Evolutionary conservation across 2,329 filamentous ascomycete genomes (phyloP).

Genomic region (Oidium heveae): DNA sequence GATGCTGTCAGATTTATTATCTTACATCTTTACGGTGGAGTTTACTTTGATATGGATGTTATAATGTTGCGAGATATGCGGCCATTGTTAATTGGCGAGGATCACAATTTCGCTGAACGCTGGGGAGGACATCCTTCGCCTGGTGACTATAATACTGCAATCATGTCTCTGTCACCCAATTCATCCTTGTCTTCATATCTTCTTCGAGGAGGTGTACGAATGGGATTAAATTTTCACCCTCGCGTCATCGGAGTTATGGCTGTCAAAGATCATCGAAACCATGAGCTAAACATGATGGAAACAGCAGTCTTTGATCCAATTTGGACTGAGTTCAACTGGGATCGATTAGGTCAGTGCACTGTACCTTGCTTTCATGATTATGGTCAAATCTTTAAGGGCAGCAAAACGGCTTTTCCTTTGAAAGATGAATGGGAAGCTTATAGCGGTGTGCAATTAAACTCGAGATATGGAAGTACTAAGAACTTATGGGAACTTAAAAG

Average conservation of each 20-base stretch:
- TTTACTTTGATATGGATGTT: constrained; percentile 30
- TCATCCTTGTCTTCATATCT: constrained; percentile 28
- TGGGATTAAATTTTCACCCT: constrained; percentile 32
- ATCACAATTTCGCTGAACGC: constrained; percentile 26
- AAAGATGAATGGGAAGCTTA: constrained; percentile 28
- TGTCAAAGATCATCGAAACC: constrained; percentile 26
- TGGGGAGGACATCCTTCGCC: constrained; percentile 26
- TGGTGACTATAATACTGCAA: constrained; percentile 30
- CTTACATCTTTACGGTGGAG: constrained; percentile 25
- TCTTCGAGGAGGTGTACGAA: constrained; percentile 27
- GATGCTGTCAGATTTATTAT: constrained; percentile 29
- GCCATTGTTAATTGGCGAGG: constrained; percentile 23
- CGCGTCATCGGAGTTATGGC: constrained; percentile 28
- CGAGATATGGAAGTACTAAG: constrained; percentile 7
- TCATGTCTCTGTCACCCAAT: constrained; percentile 29
- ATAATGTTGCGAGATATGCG: constrained; percentile 28
- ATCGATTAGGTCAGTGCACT: constrained; percentile 24
- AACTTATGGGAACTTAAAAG: constrained; percentile 2
- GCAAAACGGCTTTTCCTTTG: constrained; percentile 17
- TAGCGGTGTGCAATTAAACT: constrained; percentile 19
- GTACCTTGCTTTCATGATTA: constrained; percentile 29
- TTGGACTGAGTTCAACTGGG: constrained; percentile 31
- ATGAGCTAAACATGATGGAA: constrained; percentile 29
- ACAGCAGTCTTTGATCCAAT: constrained; percentile 30
- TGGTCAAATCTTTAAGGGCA: constrained; percentile 23